These are phyloP conservation scores for Metschnikowia shivogae DNA, from an alignment of 805 yeast genomes.

Conservation along the genomic window DNA sequence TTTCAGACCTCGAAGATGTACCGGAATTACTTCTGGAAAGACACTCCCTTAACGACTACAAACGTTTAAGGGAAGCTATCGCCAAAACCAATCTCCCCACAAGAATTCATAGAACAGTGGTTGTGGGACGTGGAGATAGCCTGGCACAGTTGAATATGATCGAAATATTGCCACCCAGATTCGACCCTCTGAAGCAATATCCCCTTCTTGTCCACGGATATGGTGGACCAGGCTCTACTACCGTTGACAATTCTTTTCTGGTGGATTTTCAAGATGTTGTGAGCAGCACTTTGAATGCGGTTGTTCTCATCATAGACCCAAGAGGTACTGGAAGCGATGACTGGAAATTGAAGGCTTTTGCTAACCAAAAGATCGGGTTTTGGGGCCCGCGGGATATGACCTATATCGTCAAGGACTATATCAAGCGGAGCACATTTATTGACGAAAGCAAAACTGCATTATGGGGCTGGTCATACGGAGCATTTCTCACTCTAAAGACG, in stretches of 20 bases:
- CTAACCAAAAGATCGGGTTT: slow-evolving; percentile 55
- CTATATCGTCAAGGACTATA: slow-evolving; percentile 46
- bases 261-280: slow-evolving; percentile 58
- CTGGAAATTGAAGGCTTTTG: slow-evolving; percentile 60
- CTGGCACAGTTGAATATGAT: slow-evolving; percentile 44
- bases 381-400: slow-evolving; percentile 76
- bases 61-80: slow-evolving; percentile 17
- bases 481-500: slow-evolving; percentile 70
- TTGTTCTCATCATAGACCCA: slow-evolving; percentile 69
- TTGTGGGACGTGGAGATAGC: slow-evolving; percentile 30
- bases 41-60: slow-evolving; percentile 18
- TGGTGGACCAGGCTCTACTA: slow-evolving; percentile 80
- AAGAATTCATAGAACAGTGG: slow-evolving; percentile 34
- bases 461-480: slow-evolving; percentile 93
- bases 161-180: slow-evolving; percentile 59
- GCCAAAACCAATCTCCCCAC: slow-evolving; percentile 46
- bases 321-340: slow-evolving; percentile 81
- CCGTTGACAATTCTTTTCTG: slow-evolving; percentile 43
- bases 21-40: slow-evolving; percentile 8
- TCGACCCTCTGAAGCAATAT: slow-evolving; percentile 44
- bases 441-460: slow-evolving; percentile 56
- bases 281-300: slow-evolving; percentile 52
- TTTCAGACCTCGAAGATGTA: slow-evolving; percentile 16
- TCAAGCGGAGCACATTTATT: slow-evolving; percentile 43
- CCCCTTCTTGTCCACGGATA: slow-evolving; percentile 67